phyloP scores from a whole-genome alignment of 768 basidiomycete species.

The Austroboletus festivus region DNA sequence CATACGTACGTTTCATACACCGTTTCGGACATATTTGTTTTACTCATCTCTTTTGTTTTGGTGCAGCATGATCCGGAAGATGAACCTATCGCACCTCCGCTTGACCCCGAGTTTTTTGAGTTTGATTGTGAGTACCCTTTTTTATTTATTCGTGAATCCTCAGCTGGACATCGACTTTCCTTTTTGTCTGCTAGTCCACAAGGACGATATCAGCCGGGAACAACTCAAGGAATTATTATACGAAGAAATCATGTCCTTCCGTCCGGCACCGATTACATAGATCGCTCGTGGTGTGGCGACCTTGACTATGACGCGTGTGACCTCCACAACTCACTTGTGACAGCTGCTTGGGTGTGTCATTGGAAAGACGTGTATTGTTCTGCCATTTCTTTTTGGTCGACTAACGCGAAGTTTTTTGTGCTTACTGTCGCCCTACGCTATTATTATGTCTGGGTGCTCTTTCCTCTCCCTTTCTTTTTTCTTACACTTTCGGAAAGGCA shows the following conservation, averaged over 20 bases:
- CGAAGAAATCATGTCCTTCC: conserved; percentile 92
- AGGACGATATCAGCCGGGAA: conserved; percentile 93
- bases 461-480: not conserved
- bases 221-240: conserved; percentile 93
- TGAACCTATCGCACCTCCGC: conserved; percentile 93
- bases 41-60: conserved; percentile 10
- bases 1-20: conserved; percentile 58
- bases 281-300: not conserved
- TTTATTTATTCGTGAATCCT: not conserved
- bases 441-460: not conserved
- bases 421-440: too few relatives aligned
- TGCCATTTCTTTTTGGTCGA: not conserved
- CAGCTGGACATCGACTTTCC: too few relatives aligned
- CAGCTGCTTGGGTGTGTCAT: conserved; percentile 3
- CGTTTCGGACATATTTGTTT: not conserved
- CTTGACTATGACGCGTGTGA: not conserved
- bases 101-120: conserved; percentile 95
- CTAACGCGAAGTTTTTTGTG: too few relatives aligned
- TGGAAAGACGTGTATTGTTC: conserved; percentile 1
- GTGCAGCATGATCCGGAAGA: conserved; percentile 92
- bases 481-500: too few relatives aligned
- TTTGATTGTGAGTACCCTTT: conserved; percentile 71
- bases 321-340: not conserved
- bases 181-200: conserved; percentile 58
- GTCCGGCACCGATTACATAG: conserved; percentile 54